Evolutionary conservation across 345 rosid species (phyloP).

Genomic region (Eucalyptus curtisii): DNA sequence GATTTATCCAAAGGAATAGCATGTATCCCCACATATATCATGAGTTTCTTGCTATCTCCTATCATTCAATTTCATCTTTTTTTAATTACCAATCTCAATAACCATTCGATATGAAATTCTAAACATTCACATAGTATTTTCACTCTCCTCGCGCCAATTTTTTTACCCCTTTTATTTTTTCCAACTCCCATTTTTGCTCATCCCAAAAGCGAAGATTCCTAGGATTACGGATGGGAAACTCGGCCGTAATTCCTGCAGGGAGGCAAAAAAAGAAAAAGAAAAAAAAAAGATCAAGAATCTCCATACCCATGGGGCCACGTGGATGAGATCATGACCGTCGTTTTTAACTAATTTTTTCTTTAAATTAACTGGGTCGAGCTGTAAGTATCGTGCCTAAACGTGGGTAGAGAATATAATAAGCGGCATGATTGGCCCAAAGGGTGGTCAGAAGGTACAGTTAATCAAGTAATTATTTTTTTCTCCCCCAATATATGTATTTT

Average conservation of each 20-base stretch:
- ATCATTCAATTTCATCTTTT: no score
- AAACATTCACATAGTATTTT: background rate
- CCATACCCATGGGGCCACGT: conserved; percentile 8
- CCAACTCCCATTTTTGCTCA: background rate
- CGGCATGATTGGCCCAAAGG: conserved; percentile 11
- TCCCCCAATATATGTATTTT: no score
- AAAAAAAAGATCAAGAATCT: background rate
- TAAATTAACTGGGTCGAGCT: conserved; percentile 22
- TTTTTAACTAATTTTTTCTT: no score
- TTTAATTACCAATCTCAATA: background rate
- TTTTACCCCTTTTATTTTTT: background rate
- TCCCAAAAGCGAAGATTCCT: background rate
- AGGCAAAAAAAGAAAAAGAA: background rate
- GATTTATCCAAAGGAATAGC: background rate
- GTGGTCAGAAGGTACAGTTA: background rate
- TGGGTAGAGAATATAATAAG: conserved; percentile 30
- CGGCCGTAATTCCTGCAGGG: background rate
- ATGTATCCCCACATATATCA: background rate
- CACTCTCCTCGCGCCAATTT: background rate
- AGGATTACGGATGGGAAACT: background rate
- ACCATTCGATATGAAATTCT: background rate
- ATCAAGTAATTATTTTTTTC: background rate
- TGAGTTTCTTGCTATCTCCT: background rate
- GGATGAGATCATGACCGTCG: conserved; percentile 34
- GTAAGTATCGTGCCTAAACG: conserved; percentile 60